Percentiles rank a stretch among this genome's conserved stretches.
Evolutionary conservation across 176 grass and related monocot species (phyloP).

Genomic region (Oryza coarctata): DNA sequence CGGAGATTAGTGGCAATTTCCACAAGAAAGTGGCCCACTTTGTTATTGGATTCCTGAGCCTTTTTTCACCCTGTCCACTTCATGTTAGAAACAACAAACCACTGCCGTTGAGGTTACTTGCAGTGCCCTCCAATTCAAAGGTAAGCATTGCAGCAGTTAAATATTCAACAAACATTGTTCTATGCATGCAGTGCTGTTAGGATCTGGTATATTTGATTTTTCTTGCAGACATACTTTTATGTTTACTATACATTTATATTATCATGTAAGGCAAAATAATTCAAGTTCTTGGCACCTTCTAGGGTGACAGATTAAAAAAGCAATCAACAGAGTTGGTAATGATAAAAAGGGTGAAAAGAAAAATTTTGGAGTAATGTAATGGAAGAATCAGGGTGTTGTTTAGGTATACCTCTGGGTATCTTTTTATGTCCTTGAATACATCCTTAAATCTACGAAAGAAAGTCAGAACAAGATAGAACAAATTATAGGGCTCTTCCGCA

Average conservation of each 20-base stretch:
- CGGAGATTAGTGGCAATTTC: conserved; percentile 24
- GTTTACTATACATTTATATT: not conserved
- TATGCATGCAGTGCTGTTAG: not conserved
- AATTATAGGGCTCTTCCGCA: not conserved
- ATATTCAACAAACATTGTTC: not conserved
- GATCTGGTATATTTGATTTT: not conserved
- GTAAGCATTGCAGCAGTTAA: conserved; percentile 24
- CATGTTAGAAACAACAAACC: conserved; percentile 18
- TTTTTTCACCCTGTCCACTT: conserved; percentile 9
- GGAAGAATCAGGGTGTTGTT: conserved; percentile 5
- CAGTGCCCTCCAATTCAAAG: conserved; percentile 7
- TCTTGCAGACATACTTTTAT: not conserved
- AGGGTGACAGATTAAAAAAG: conserved; percentile 29
- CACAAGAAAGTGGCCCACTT: conserved; percentile 26
- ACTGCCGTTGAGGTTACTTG: conserved; percentile 27
- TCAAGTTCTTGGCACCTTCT: conserved; percentile 26
- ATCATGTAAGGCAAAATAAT: not conserved
- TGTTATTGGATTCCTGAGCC: conserved; percentile 35
- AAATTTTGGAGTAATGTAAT: conserved; percentile 13
- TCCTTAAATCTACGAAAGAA: conserved; percentile 27
- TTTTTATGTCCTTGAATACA: not conserved
- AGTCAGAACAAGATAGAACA: not conserved
- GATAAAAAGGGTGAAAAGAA: not conserved
- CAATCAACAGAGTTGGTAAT: conserved; percentile 8
- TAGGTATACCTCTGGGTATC: conserved; percentile 27